These are phyloP conservation scores for Cryptococcus hybrid DNA, from an alignment of 1,284 basidiomycete genomes.

Conservation along the genomic window DNA sequence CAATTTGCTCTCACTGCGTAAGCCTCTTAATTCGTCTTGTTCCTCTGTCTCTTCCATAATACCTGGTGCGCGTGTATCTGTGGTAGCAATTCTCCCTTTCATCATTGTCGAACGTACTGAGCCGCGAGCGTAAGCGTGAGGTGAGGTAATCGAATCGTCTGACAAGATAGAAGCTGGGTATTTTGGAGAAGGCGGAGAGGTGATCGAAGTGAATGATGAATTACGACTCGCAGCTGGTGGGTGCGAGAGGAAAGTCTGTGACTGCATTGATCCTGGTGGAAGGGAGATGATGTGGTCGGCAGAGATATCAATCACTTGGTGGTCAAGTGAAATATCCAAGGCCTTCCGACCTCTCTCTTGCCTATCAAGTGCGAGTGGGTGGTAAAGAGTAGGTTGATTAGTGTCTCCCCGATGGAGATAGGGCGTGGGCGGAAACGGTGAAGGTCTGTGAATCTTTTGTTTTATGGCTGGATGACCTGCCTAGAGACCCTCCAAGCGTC, in stretches of 20 bases:
- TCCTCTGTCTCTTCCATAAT: constrained; percentile 13
- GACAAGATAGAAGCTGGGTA: constrained; percentile 5
- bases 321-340: constrained; percentile 5
- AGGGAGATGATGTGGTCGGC: constrained; percentile 5
- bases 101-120: not conserved
- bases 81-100: not conserved
- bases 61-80: not conserved
- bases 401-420: constrained; percentile 6
- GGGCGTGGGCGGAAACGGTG: constrained; percentile 16
- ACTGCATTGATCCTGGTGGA: not conserved
- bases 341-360: not conserved
- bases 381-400: not conserved
- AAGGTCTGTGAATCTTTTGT: constrained; percentile 5
- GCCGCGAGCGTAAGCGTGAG: constrained; percentile 1
- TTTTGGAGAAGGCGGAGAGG: constrained; percentile 6
- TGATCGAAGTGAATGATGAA: constrained; percentile 9
- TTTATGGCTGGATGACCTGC: too few species aligned
- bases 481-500: too few species aligned
- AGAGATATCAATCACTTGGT: constrained; percentile 11
- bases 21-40: constrained; percentile 8
- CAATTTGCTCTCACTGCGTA: constrained; percentile 6
- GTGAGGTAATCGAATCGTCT: not conserved
- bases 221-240: constrained; percentile 2
- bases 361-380: too few species aligned
- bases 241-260: not conserved